Percentiles rank a stretch among this genome's conserved stretches.
Evolutionary conservation across 2,329 filamentous ascomycete species (phyloP).

Genomic region (Seiridium unicorne): DNA sequence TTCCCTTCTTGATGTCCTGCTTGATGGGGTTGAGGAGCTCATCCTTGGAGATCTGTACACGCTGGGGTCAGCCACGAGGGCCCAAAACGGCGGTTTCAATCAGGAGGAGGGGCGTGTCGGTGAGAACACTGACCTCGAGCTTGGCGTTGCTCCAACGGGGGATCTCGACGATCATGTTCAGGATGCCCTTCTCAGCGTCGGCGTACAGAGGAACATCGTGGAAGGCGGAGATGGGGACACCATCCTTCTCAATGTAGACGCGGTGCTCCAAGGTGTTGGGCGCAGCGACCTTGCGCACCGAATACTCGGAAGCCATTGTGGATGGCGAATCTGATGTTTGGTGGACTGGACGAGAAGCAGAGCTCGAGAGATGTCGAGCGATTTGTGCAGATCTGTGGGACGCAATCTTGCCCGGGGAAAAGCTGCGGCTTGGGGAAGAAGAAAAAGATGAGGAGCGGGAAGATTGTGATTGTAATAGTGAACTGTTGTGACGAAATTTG

Average conservation of each 20-base stretch:
- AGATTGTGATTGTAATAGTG: slow-evolving; percentile 10
- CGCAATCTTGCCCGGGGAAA: slow-evolving; percentile 39
- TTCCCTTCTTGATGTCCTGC: slow-evolving; percentile 99
- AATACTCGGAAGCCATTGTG: slow-evolving; percentile 67
- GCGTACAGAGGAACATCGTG: slow-evolving; percentile 98
- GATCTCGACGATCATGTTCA: slow-evolving; percentile 99
- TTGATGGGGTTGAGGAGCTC: slow-evolving; percentile 98
- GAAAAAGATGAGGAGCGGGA: slow-evolving; percentile 12
- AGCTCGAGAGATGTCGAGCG: slow-evolving; percentile 51
- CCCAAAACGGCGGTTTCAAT: neutral
- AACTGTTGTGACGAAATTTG: slow-evolving; percentile 12
- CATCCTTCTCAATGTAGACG: slow-evolving; percentile 97
- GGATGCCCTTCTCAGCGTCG: slow-evolving; percentile 90
- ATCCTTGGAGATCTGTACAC: slow-evolving; percentile 88
- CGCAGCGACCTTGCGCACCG: slow-evolving; percentile 81
- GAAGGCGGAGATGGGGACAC: slow-evolving; percentile 89
- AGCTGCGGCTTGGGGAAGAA: neutral
- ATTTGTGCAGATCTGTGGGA: slow-evolving; percentile 51
- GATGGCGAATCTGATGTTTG: slow-evolving; percentile 15
- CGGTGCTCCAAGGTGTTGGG: slow-evolving; percentile 95
- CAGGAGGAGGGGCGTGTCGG: slow-evolving; percentile 5
- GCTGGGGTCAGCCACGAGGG: neutral
- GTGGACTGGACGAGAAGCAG: slow-evolving; percentile 24
- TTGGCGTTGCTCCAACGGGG: slow-evolving; percentile 99
- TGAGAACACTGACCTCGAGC: slow-evolving; percentile 74